Evolutionary conservation across 1,284 basidiomycete species (phyloP), one percentile per base, ranked within the genome.

Genomic region (Austropuccinia psidii): DNA sequence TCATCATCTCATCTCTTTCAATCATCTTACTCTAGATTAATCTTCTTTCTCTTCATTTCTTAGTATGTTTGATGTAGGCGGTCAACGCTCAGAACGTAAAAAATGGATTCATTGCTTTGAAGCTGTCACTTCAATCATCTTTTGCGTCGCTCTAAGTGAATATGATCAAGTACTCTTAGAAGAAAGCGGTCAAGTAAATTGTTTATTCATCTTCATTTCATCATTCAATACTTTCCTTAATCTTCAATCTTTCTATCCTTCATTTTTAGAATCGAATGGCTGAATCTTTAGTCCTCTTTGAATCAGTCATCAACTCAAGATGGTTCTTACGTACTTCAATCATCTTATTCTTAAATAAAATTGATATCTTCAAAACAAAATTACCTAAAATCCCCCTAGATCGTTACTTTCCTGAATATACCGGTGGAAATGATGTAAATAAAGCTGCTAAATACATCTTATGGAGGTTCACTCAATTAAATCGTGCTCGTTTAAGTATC

Each of bases 401-500:
- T 70, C 85, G 86, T 75, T 95, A 92, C 81, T 98, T 97, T 81
- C 89, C 92, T 1, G 95, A 98, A 79, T 98, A 97, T 82, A 91
- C 91, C 0, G 91, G 91, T 43, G 94, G 94, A 0, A 82, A 89
- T 8, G 93, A 97, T 79, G 91, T 97, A 81, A 96, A 96, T 84
- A 98, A 98, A 82, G 95, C 93, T 1, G 93, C 94, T 3, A 98
- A 97, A 80, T 98, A 95, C 79, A 96, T 98, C 75, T 83, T 98
- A 27, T 98, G 94, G 95, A 84, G 91, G 76, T 98, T 97, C 78
- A 96, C 94, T 83, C 92, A 96, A 81, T 90, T 90, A 54, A 98
- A 98, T 80, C 84, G 93, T 33, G 91, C 91, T 39, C 83, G 89
- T 68, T 81, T 96, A 75, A 91, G 89, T 74, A 89, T 96, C 15